phyloP scores from a whole-genome alignment of 352 stramenopile species.

The Phytophthora cactorum region DNA sequence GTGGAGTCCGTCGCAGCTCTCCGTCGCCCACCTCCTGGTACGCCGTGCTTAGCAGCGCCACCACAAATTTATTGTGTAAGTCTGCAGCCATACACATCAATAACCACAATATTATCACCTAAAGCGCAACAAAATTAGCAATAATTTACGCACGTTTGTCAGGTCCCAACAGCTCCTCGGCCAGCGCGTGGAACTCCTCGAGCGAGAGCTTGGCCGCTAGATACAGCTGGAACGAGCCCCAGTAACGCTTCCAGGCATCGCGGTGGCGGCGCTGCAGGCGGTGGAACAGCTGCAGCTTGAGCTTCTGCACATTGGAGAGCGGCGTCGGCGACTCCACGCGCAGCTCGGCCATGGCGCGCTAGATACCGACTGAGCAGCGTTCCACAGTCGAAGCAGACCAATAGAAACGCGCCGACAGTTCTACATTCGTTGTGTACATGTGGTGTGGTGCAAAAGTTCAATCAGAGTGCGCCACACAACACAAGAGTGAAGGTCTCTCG shows the following conservation, averaged over 20 bases:
- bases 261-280: constrained; percentile 54
- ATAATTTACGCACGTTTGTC: constrained; percentile 49
- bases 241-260: constrained; percentile 66
- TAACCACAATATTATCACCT: not conserved
- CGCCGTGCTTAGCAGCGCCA: constrained; percentile 54
- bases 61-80: constrained; percentile 68
- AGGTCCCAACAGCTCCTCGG: constrained; percentile 48
- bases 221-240: constrained; percentile 64
- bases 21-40: constrained; percentile 22
- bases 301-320: constrained; percentile 43
- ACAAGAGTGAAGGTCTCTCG: constrained; percentile 11
- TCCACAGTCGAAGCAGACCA: not conserved
- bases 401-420: constrained; percentile 21
- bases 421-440: constrained; percentile 1
- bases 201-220: constrained; percentile 56
- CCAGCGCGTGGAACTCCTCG: constrained; percentile 61
- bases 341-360: constrained; percentile 16
- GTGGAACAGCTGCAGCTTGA: constrained; percentile 75
- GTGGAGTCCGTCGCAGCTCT: constrained; percentile 7
- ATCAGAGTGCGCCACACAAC: constrained; percentile 13
- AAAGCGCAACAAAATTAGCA: not conserved
- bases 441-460: constrained; percentile 20
- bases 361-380: constrained; percentile 4
- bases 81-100: constrained; percentile 19
- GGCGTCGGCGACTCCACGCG: constrained; percentile 5